Evolutionary conservation across 495 filamentous ascomycete genomes (phyloP), one percentile per base, ranked within the genome.

Genomic region (Neurospora sp.): DNA sequence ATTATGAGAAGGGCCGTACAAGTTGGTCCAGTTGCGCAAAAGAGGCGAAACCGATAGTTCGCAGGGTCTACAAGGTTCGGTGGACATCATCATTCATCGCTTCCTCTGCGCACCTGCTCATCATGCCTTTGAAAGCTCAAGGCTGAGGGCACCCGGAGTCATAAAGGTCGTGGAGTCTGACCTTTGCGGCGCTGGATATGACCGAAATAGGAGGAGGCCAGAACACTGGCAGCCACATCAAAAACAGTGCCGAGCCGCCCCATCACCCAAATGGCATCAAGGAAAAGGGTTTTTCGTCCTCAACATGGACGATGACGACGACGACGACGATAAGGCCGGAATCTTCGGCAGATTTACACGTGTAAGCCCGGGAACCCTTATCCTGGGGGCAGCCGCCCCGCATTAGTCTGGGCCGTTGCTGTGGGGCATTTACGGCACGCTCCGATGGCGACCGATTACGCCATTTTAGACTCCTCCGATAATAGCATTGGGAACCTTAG

Each of bases 371-470:
- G 53, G 53, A 27, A 65, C 53, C 53, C 53, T 65, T 65, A 65
- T 37, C 53, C 53, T 65, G 53, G 53, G 48, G 53, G 27, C 75
- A 74, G 42, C 75, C 20, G 69, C 72, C 75, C 75, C 77, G 73
- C 75, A 71, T 73, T 69, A 65, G 8, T 59, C n/a, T 68, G 45
- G 68, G 68, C 40, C 18, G 44, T 10, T 71, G 76, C 40, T 75
- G 74, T 27, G 77, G 75, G 74, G 75, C 69, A 61, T 42, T 16
- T 31, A 39, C 31, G 69, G 40, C 71, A 71, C 74, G 70, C 41
- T 39, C 78, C 75, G 76, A 78, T 78, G 75, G 75, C 68, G 73
- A 74, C 73, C 73, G 74, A 80, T 80, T 79, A 76, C 77, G 77
- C 78, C 76, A 80, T 79, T 53, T 74, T 71, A 44, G 53, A 65